Base-by-base conservation (phyloP, 768 basidiomycete genomes). In the Auricularia sp. region DNA sequence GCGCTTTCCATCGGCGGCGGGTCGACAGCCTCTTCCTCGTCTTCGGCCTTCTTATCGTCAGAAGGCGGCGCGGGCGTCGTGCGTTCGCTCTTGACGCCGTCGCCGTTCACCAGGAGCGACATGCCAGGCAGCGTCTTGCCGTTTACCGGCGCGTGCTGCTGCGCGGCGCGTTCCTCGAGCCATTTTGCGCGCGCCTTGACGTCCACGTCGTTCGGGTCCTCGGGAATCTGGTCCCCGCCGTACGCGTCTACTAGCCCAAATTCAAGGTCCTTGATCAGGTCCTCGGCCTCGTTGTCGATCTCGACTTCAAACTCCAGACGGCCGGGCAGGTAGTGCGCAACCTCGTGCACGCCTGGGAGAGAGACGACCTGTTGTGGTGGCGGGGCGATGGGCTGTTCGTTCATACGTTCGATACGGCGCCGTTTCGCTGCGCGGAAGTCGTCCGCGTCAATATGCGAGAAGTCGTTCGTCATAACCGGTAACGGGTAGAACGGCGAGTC, bases 231-330 rank as follows among this genome's bases (percentile, higher is more conserved):
- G 70, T 92, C 91, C 2, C 96, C 97, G 1, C 90, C 94, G 72
- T 85, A 96, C 37, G 86, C 83, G 24, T 83, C 79, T 66, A 92
- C 92, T n/a, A 94, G 77, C 1, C 92, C 96, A 70, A 98, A 98
- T 73, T 98, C 95, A 68, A 99, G 80, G 72, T 98, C 94, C 75
- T 98, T 98, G 68, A 98, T 89, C 2, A 92, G 76, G 70, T 95
- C 89, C 73, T 99, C 96, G 0, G 96, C 96, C 62, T 99, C 96
- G 73, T 99, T 97, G 72, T 98, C 95, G 3, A 93, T 77, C 75
- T 99, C 96, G 70, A 95, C 94, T 72, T 99, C 96, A 73, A 99
- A 99, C 75, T 99, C 96, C 42, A 99, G 81, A n/a, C 96, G 87
- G 16, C 96, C 96, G 8, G 96, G 96, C 72, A 99, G 88, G 77